These are phyloP conservation scores for Schizophyllum commune DNA, from an alignment of 1,284 basidiomycete species.

Conservation along the genomic window DNA sequence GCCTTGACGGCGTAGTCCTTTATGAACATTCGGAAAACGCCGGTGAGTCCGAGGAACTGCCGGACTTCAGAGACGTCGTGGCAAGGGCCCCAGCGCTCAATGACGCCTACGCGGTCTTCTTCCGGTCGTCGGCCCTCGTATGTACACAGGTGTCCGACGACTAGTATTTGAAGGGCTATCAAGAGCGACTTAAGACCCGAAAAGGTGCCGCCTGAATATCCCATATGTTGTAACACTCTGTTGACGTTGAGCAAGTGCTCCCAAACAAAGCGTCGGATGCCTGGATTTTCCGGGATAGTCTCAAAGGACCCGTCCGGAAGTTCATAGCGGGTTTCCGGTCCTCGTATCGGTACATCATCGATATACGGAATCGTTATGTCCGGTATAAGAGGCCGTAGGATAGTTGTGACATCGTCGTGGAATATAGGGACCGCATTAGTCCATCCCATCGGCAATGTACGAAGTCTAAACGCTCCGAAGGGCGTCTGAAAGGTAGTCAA, in stretches of 20 bases:
- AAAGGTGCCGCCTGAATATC: slow-evolving; percentile 19
- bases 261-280: slow-evolving; percentile 18
- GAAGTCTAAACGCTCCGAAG: slow-evolving; percentile 16
- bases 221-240: slow-evolving; percentile 19
- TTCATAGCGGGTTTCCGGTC: slow-evolving; percentile 17
- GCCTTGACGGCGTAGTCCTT: slow-evolving; percentile 19
- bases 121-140: slow-evolving; percentile 19
- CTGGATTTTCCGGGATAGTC: slow-evolving; percentile 15
- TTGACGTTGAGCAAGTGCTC: slow-evolving; percentile 20
- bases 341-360: slow-evolving; percentile 19
- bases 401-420: slow-evolving; percentile 20
- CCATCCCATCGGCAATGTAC: slow-evolving; percentile 23
- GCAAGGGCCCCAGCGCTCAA: slow-evolving; percentile 20
- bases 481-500: slow-evolving; percentile 22
- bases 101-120: slow-evolving; percentile 11
- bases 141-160: slow-evolving; percentile 21
- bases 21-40: slow-evolving; percentile 21
- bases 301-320: slow-evolving; percentile 15
- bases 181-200: slow-evolving; percentile 19
- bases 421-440: slow-evolving; percentile 24
- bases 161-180: slow-evolving; percentile 10
- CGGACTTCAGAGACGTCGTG: slow-evolving; percentile 16
- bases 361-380: slow-evolving; percentile 17
- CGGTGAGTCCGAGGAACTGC: slow-evolving; percentile 22
- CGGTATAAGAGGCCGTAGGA: slow-evolving; percentile 21